Evolutionary conservation across 1,139 yeast species (phyloP).

Genomic region (Entelexis sorbosivorans): DNA sequence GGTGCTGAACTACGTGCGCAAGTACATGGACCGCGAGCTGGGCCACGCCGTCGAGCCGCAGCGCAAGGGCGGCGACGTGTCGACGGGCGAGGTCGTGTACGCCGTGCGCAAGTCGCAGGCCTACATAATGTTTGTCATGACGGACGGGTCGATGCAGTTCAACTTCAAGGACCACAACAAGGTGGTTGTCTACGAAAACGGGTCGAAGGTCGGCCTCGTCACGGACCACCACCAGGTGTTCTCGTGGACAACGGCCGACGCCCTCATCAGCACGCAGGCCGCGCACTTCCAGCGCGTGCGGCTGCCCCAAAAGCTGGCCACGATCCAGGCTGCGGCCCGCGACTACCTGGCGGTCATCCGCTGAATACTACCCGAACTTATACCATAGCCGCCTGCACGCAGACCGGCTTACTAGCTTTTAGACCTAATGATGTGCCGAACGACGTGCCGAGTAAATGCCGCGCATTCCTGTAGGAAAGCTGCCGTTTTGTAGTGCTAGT

Average conservation of each 20-base stretch:
- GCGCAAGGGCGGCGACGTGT: slow-evolving; percentile 44
- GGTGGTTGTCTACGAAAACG: slow-evolving; percentile 64
- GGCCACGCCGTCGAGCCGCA: slow-evolving; percentile 30
- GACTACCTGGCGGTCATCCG: slow-evolving; percentile 9
- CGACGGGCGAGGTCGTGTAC: slow-evolving; percentile 35
- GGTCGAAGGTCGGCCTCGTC: slow-evolving; percentile 67
- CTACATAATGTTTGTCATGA: slow-evolving; percentile 84
- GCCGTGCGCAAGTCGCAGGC: slow-evolving; percentile 36
- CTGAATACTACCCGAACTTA: not conserved
- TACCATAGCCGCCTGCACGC: not conserved
- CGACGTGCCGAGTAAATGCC: too few relatives aligned
- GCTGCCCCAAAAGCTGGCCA: slow-evolving; percentile 14
- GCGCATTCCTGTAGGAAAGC: too few relatives aligned
- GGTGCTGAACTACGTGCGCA: slow-evolving; percentile 27
- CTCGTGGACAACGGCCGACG: slow-evolving; percentile 20
- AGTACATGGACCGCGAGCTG: slow-evolving; percentile 31
- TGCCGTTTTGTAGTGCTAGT: too few relatives aligned
- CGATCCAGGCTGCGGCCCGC: slow-evolving; percentile 13
- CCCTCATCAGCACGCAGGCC: slow-evolving; percentile 11
- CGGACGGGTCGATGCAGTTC: slow-evolving; percentile 86
- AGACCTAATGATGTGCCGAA: not conserved
- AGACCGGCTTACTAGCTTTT: too few relatives aligned
- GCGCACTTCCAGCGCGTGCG: slow-evolving; percentile 17
- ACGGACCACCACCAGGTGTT: slow-evolving; percentile 19
- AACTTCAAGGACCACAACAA: slow-evolving; percentile 93